phyloP scores from a whole-genome alignment of 2,329 filamentous ascomycete genomes.

The Phaeosphaeriaceae sp. region DNA sequence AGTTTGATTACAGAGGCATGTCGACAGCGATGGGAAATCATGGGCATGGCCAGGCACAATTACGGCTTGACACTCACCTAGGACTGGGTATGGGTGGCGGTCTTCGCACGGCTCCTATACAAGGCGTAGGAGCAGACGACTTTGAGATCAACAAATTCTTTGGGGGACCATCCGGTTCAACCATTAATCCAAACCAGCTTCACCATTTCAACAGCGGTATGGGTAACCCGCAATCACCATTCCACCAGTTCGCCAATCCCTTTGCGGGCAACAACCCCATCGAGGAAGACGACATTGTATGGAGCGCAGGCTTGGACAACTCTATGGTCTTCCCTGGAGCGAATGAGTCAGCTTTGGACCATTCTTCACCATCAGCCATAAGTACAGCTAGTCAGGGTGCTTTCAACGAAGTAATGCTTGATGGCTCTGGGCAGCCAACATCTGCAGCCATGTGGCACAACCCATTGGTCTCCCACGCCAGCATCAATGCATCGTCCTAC shows the following conservation, averaged over 20 bases:
- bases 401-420: constrained; percentile 89
- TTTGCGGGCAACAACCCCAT: constrained; percentile 68
- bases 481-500: constrained; percentile 71
- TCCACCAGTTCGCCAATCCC: constrained; percentile 52
- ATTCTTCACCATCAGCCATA: constrained; percentile 93
- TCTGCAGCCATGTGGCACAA: constrained; percentile 50
- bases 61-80: constrained; percentile 84
- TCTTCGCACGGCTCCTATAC: constrained; percentile 74
- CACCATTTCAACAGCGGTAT: constrained; percentile 87
- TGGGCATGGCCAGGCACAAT: constrained; percentile 73
- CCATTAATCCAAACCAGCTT: constrained; percentile 71
- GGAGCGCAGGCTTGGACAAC: constrained; percentile 82
- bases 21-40: constrained; percentile 71
- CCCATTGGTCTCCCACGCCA: constrained; percentile 69
- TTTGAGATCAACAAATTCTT: constrained; percentile 76
- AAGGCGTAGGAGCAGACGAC: constrained; percentile 63
- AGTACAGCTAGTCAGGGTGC: constrained; percentile 93
- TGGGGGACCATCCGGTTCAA: constrained; percentile 61
- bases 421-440: constrained; percentile 63
- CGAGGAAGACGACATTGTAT: constrained; percentile 81
- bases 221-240: constrained; percentile 63
- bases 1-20: constrained; percentile 75
- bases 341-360: constrained; percentile 84
- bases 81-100: constrained; percentile 71
- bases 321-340: constrained; percentile 61